Evolutionary conservation across 2,329 filamentous ascomycete species (phyloP), one percentile per base, ranked within the genome.

Genomic region (Byssothecium circinans): DNA sequence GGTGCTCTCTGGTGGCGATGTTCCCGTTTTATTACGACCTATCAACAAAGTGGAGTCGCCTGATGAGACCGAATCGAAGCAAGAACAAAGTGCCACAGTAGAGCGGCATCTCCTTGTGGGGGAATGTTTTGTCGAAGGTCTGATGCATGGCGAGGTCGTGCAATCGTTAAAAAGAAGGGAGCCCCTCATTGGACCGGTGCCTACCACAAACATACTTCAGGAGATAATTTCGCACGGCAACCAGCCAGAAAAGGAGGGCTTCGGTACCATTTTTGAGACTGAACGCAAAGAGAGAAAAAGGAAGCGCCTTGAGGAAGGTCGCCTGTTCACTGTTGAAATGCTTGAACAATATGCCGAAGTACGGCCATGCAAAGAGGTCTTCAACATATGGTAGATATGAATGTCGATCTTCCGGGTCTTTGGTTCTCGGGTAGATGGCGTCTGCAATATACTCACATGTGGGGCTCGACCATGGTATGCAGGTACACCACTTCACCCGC

Each of bases 401-500:
- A 32, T 32, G 29, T 7, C 25, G 29, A 32, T n/a, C 12, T 8
- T 12, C 14, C 5, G 4, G 14, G 14, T 14, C 8, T 5, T 14
- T n/a, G 12, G 29, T 32, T 32, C 4, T n/a, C 29, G 14, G 29
- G 14, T 14, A 14, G 6, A 39, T 15, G 18, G 32, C 14, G 32
- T 14, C 15, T 19, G 19, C 35, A 47, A 47, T 47, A 36, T 45
- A 47, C 25, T 17, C 23, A 12, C n/a, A 45, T 41, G 49, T 51
- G 49, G 49, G 49, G 49, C 49, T 29, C 35, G 12, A 43, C 22
- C 30, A 32, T 25, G 40, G 23, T 20, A 41, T 41, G 25, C 44
- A 51, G 44, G 36, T 42, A 45, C 43, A 10, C 15, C 41, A 47
- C 30, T 47, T 51, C 41, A 51, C 17, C 49, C 49, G 49, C 33